Evolutionary conservation across 2,329 filamentous ascomycete species (phyloP).

Genomic region (Clonostachys rosea): DNA sequence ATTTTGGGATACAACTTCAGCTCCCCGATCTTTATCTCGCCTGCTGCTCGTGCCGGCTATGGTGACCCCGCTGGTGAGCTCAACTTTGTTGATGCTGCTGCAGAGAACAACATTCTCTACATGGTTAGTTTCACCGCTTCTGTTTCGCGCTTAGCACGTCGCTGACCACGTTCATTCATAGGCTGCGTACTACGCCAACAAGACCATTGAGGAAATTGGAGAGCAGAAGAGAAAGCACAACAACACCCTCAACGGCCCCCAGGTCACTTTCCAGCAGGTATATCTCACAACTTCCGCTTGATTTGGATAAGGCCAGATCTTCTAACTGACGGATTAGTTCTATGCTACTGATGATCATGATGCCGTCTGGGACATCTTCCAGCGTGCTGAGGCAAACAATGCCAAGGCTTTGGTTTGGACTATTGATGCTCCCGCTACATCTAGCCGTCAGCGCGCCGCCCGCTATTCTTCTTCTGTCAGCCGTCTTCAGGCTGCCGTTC

Average conservation of each 20-base stretch:
- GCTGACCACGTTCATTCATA: conserved; percentile 1
- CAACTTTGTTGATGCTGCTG: conserved; percentile 44
- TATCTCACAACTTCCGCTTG: too few species aligned
- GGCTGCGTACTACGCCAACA: conserved; percentile 24
- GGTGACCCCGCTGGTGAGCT: conserved; percentile 40
- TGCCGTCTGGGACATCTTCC: conserved; percentile 20
- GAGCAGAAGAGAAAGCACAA: conserved; percentile 21
- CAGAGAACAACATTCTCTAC: conserved; percentile 42
- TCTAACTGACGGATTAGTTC: too few species aligned
- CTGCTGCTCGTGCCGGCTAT: conserved; percentile 37
- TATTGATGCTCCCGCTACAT: conserved; percentile 30
- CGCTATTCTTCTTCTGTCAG: conserved; percentile 23
- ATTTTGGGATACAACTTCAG: conserved; percentile 49
- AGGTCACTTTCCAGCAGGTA: conserved; percentile 31
- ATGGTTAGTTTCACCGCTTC: conserved; percentile 19
- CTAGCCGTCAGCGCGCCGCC: conserved; percentile 34
- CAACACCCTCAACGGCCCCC: conserved; percentile 3
- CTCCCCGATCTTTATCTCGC: conserved; percentile 48
- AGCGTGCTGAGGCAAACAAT: conserved; percentile 21
- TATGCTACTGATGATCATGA: conserved; percentile 18
- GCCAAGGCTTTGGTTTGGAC: conserved; percentile 30
- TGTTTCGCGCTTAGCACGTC: background rate
- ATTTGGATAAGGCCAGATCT: too few species aligned
- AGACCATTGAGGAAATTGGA: conserved; percentile 28
- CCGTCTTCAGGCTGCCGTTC: too few species aligned